A percentile compares a stretch with the other conserved stretches of the same genome.
phyloP scores from a whole-genome alignment of 148 eudicot species.

The Arbutus unedo region DNA sequence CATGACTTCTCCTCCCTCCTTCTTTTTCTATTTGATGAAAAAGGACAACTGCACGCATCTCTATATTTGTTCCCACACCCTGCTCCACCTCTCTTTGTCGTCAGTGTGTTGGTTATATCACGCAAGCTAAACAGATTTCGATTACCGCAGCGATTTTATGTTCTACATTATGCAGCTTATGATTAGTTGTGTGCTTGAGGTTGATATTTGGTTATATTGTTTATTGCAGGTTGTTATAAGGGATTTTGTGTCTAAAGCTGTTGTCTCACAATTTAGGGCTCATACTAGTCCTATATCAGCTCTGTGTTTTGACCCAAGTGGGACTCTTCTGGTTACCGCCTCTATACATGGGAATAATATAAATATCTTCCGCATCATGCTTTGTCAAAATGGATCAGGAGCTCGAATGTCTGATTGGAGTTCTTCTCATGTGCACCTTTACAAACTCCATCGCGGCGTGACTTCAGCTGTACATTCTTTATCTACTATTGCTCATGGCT shows the following conservation, averaged over 20 bases:
- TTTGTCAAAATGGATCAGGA: constrained; percentile 67
- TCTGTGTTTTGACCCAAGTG: constrained; percentile 96
- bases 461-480: constrained; percentile 72
- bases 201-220: background rate
- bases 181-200: background rate
- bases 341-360: constrained; percentile 90
- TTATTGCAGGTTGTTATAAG: constrained; percentile 75
- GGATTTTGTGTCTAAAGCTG: constrained; percentile 78
- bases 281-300: constrained; percentile 94
- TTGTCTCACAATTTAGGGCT: constrained; percentile 90
- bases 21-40: background rate
- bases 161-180: background rate
- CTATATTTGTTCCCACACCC: background rate
- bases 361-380: constrained; percentile 84
- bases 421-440: constrained; percentile 80
- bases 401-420: constrained; percentile 59
- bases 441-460: constrained; percentile 95
- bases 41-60: background rate
- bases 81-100: background rate
- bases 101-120: background rate
- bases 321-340: constrained; percentile 93
- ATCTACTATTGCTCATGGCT: background rate
- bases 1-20: background rate
- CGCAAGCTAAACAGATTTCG: background rate
- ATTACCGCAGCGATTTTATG: background rate